Conservation (phyloP, 208 protist species). For the Acanthamoeba lugdunensis region DNA sequence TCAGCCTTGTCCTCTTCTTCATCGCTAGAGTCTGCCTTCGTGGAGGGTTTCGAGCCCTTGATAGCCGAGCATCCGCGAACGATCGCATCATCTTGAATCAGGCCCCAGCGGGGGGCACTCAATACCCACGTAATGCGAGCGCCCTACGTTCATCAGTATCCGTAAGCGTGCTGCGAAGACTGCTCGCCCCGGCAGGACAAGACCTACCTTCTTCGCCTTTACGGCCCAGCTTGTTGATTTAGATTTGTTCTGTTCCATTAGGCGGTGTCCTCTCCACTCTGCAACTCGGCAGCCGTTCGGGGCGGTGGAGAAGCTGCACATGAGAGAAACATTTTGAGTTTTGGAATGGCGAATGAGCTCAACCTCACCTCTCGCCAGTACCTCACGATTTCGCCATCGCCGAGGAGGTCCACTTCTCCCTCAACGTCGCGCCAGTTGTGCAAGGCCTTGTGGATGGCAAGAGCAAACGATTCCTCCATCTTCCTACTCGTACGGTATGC, state of each 20-base stretch:
- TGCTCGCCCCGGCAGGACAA: background rate
- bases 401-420: background rate
- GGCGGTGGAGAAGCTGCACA: background rate
- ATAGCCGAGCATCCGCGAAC: background rate
- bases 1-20: background rate
- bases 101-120: background rate
- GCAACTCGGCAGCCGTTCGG: background rate
- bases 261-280: background rate
- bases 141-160: background rate
- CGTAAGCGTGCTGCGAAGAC: background rate
- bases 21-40: background rate
- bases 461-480: constrained; percentile 22
- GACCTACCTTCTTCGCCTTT: background rate
- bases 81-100: background rate
- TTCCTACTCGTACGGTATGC: background rate
- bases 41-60: background rate
- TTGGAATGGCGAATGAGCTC: background rate
- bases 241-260: constrained; percentile 55
- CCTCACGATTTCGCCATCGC: constrained; percentile 35
- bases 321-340: background rate
- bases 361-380: background rate
- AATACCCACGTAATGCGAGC: background rate
- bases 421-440: constrained; percentile 21
- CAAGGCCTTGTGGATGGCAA: constrained; percentile 13
- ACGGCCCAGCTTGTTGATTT: constrained; percentile 1